These are phyloP conservation scores for Niveomyces coronatus DNA, from an alignment of 2,329 filamentous ascomycete genomes.

Conservation along the genomic window DNA sequence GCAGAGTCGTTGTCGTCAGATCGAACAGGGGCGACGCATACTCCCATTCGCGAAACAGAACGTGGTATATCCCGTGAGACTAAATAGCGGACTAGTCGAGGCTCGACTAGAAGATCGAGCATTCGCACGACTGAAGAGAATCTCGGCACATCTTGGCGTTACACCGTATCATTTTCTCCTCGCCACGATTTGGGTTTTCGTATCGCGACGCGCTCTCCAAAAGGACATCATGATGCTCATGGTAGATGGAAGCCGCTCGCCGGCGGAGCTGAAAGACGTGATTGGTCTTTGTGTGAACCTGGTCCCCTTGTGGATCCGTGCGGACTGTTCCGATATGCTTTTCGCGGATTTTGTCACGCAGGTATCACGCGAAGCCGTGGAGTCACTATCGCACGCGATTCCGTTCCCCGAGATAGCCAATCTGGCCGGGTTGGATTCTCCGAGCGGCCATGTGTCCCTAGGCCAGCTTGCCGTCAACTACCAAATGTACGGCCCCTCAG, in stretches of 20 bases:
- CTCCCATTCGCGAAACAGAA: no score
- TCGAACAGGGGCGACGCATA: no score
- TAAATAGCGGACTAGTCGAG: no score
- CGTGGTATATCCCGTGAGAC: no score
- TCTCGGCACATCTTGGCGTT: slow-evolving; percentile 13
- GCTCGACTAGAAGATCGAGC: no score
- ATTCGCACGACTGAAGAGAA: no score
- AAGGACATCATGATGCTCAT: slow-evolving; percentile 17
- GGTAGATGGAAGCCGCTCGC: slow-evolving; percentile 17
- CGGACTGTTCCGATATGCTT: neutral
- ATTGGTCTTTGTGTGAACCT: slow-evolving; percentile 19
- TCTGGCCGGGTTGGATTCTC: slow-evolving; percentile 15
- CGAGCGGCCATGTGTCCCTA: slow-evolving; percentile 15
- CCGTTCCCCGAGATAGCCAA: slow-evolving; percentile 18
- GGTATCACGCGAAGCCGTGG: neutral
- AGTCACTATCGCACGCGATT: slow-evolving; percentile 12
- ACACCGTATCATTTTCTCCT: slow-evolving; percentile 19
- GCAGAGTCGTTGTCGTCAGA: no score
- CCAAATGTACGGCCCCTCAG: slow-evolving; percentile 17
- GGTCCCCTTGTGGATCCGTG: slow-evolving; percentile 15
- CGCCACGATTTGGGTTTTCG: slow-evolving; percentile 17
- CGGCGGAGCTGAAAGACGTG: slow-evolving; percentile 15
- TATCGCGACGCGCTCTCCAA: slow-evolving; percentile 17
- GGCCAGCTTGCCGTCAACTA: slow-evolving; percentile 18
- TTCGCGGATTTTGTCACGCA: neutral